These are phyloP conservation scores for Penicillium frequentans DNA, from an alignment of 2,329 filamentous ascomycete genomes.

Conservation along the genomic window DNA sequence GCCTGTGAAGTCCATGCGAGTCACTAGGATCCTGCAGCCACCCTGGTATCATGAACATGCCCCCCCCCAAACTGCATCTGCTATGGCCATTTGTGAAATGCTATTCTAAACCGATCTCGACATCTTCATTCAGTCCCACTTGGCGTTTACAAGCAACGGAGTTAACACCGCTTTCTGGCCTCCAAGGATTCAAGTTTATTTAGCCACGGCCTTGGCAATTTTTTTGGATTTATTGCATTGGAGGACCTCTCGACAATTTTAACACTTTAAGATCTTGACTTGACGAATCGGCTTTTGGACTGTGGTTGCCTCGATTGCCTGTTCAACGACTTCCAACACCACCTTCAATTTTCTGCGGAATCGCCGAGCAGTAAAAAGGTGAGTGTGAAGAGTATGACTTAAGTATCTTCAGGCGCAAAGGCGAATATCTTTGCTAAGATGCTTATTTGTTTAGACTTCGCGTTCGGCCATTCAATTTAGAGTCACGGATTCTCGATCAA, in stretches of 20 bases:
- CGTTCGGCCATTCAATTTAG: background rate
- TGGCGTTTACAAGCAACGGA: slow-evolving; percentile 15
- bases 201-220: slow-evolving; percentile 1
- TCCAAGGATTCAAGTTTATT: background rate
- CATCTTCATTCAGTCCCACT: background rate
- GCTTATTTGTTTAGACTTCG: background rate
- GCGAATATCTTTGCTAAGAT: background rate
- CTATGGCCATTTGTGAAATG: slow-evolving; percentile 29
- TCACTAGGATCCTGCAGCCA: slow-evolving; percentile 29
- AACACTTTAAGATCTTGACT: background rate
- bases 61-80: slow-evolving; percentile 20
- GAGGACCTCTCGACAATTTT: background rate
- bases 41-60: slow-evolving; percentile 29
- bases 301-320: background rate
- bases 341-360: background rate
- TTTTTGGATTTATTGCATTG: background rate
- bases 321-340: background rate
- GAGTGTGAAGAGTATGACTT: background rate
- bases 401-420: background rate
- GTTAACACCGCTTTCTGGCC: slow-evolving; percentile 19
- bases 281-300: background rate
- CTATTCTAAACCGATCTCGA: slow-evolving; percentile 20
- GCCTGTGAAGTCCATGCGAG: slow-evolving; percentile 20
- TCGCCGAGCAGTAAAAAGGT: background rate
- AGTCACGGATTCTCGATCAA: background rate